Percentiles rank a stretch among this genome's conserved stretches.
phyloP scores from a whole-genome alignment of 441 rosid species.

The Biscutella laevigata region DNA sequence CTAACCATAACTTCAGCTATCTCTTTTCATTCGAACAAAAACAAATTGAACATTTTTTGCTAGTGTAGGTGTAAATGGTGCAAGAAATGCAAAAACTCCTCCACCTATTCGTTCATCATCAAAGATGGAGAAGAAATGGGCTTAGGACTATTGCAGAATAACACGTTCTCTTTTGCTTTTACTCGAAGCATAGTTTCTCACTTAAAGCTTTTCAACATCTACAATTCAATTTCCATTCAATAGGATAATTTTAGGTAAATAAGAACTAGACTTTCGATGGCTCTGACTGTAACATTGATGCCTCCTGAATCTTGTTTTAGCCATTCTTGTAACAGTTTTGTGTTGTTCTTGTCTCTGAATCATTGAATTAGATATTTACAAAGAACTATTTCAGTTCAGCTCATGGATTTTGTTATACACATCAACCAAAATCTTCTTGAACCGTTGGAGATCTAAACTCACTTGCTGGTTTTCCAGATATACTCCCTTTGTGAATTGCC shows the following conservation, averaged over 20 bases:
- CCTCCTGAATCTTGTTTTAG: slow-evolving; percentile 13
- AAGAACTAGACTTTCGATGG: slow-evolving; percentile 17
- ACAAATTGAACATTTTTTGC: neutral
- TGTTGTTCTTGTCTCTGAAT: no score
- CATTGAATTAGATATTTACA: slow-evolving; percentile 19
- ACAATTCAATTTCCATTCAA: neutral
- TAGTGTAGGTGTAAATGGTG: slow-evolving; percentile 30
- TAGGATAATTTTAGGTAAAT: no score
- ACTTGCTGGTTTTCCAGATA: slow-evolving; percentile 70
- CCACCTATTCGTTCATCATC: slow-evolving; percentile 46
- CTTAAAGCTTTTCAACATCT: slow-evolving; percentile 11
- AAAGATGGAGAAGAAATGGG: slow-evolving; percentile 35
- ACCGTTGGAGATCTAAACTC: slow-evolving; percentile 46
- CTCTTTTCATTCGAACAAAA: slow-evolving; percentile 1
- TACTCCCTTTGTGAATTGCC: slow-evolving; percentile 77
- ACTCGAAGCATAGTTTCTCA: slow-evolving; percentile 38
- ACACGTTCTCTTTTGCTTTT: slow-evolving; percentile 27
- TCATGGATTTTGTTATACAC: slow-evolving; percentile 23
- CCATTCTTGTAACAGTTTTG: slow-evolving; percentile 10
- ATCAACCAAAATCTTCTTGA: slow-evolving; percentile 36
- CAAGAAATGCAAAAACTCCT: slow-evolving; percentile 69
- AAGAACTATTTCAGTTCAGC: neutral
- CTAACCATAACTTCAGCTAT: neutral
- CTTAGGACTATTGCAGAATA: slow-evolving; percentile 21
- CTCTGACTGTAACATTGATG: slow-evolving; percentile 16